Evolutionary conservation across 169 alveolate genomes (phyloP).

Genomic region (Cryptosporidium xiaoi): DNA sequence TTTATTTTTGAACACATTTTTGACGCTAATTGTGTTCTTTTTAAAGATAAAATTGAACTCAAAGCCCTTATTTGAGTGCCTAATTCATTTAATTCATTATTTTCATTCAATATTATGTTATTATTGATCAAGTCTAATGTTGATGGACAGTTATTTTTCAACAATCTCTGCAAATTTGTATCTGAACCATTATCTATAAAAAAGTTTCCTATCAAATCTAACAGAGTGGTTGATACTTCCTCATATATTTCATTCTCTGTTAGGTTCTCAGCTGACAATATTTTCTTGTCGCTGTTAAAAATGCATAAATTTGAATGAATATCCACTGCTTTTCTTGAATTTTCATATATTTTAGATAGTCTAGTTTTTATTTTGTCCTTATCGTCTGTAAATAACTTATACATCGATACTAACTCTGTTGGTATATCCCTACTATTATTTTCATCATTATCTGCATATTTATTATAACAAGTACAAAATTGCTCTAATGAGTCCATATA

Average conservation of each 20-base stretch:
- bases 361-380: slow-evolving; percentile 1
- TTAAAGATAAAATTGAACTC: slow-evolving; percentile 30
- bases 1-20: slow-evolving; percentile 30
- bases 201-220: slow-evolving; percentile 35
- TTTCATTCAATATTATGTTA: not conserved
- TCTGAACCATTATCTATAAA: slow-evolving; percentile 13
- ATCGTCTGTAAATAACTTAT: not conserved
- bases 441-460: not conserved
- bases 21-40: slow-evolving; percentile 57
- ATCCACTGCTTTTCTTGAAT: slow-evolving; percentile 57
- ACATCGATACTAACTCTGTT: not conserved
- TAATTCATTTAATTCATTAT: not conserved
- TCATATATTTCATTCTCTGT: slow-evolving; percentile 57
- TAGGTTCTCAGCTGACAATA: slow-evolving; percentile 28
- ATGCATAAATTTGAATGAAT: slow-evolving; percentile 17
- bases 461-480: slow-evolving; percentile 19
- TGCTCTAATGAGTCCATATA: slow-evolving; percentile 37
- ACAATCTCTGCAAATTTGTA: slow-evolving; percentile 2
- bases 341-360: slow-evolving; percentile 31
- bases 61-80: slow-evolving; percentile 43
- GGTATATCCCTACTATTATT: slow-evolving; percentile 4
- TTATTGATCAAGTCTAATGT: slow-evolving; percentile 27
- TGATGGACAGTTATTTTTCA: slow-evolving; percentile 25
- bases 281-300: slow-evolving; percentile 25
- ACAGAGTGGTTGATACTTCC: slow-evolving; percentile 50